Evolutionary conservation across 2,329 filamentous ascomycete genomes (phyloP).

Genomic region (Aaosphaeria pasadenensis): DNA sequence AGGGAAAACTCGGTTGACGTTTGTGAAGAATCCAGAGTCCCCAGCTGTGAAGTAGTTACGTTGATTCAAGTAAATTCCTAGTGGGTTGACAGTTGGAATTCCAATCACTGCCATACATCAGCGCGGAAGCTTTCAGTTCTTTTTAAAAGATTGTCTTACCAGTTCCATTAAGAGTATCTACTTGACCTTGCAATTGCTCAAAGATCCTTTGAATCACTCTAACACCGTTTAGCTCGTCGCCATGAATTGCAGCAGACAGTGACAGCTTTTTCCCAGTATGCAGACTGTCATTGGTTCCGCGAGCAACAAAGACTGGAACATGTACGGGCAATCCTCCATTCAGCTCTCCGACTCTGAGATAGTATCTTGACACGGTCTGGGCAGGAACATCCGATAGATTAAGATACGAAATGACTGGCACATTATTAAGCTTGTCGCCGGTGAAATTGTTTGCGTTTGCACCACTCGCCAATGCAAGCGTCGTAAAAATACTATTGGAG

Average conservation of each 20-base stretch:
- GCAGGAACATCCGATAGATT: conserved; percentile 35
- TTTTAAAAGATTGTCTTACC: conserved; percentile 12
- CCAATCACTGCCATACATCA: conserved; percentile 30
- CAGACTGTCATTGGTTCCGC: conserved; percentile 35
- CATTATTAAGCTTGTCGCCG: conserved; percentile 30
- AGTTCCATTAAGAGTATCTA: conserved; percentile 33
- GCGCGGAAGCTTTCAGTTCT: not conserved
- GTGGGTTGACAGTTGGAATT: conserved; percentile 38
- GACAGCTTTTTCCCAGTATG: conserved; percentile 35
- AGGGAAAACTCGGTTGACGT: conserved; percentile 37
- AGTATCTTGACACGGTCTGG: conserved; percentile 36
- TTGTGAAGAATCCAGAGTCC: conserved; percentile 25
- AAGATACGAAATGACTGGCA: conserved; percentile 30
- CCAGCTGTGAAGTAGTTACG: conserved; percentile 36
- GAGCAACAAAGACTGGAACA: conserved; percentile 37
- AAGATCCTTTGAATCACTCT: conserved; percentile 37
- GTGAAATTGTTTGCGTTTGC: conserved; percentile 22
- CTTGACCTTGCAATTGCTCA: conserved; percentile 23
- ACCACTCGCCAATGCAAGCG: not conserved
- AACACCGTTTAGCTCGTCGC: conserved; percentile 39
- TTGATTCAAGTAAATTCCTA: conserved; percentile 40
- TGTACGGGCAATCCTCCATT: conserved; percentile 38
- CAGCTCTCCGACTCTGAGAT: conserved; percentile 36
- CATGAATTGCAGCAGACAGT: conserved; percentile 38
- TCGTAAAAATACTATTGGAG: not conserved